Percentiles rank a stretch among this genome's conserved stretches.
These are phyloP conservation scores for Phialocephala subalpina DNA, from an alignment of 2,329 filamentous ascomycete genomes.

Conservation along the genomic window DNA sequence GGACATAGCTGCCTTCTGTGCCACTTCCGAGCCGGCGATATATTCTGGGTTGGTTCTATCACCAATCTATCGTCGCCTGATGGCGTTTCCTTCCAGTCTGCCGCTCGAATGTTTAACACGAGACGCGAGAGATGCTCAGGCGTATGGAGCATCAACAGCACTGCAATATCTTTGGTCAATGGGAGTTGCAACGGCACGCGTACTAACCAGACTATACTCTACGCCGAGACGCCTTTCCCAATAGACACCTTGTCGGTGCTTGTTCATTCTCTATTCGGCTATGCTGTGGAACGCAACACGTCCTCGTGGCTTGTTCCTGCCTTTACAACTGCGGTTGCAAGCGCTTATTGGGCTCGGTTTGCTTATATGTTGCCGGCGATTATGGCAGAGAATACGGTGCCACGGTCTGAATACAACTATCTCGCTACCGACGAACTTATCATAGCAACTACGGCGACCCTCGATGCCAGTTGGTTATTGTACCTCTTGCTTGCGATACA, in stretches of 20 bases:
- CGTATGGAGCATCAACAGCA: slow-evolving; percentile 12
- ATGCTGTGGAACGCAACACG: slow-evolving; percentile 1
- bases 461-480: slow-evolving; percentile 8
- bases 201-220: too few species aligned
- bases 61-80: too few species aligned
- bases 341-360: slow-evolving; percentile 14
- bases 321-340: slow-evolving; percentile 12
- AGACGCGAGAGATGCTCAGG: slow-evolving; percentile 12
- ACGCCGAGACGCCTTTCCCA: slow-evolving; percentile 7
- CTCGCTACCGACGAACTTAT: slow-evolving; percentile 4
- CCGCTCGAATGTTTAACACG: slow-evolving; percentile 10
- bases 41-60: too few species aligned
- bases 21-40: too few species aligned
- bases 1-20: too few species aligned
- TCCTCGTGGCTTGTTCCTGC: slow-evolving; percentile 12
- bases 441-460: slow-evolving; percentile 12
- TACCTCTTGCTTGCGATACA: slow-evolving; percentile 3
- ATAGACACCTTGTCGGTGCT: slow-evolving; percentile 12
- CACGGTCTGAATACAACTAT: too few species aligned
- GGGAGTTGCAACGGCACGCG: too few species aligned
- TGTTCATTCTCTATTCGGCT: slow-evolving; percentile 8
- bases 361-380: slow-evolving; percentile 8
- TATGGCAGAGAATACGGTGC: not conserved
- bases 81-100: too few species aligned
- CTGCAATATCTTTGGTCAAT: not conserved